Base-by-base conservation (phyloP, 2,329 filamentous ascomycete genomes). In the Phyllosticta ampelicida region DNA sequence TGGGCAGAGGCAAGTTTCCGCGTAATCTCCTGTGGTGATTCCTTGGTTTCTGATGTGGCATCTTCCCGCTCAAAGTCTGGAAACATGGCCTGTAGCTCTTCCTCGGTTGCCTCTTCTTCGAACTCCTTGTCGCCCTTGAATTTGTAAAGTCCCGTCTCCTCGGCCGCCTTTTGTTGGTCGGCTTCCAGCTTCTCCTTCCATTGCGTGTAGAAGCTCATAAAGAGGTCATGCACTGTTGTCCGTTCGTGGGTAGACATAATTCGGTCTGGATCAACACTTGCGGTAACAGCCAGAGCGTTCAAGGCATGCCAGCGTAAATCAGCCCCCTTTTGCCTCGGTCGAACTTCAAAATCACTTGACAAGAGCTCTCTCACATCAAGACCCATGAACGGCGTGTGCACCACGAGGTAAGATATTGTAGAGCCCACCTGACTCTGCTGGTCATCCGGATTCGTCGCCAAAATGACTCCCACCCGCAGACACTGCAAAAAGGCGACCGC, bases 41-140 rank as follows among this genome's bases (percentile, higher is more conserved):
- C 66, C 3, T 53, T 51, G 6, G 60, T 44, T 10, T 59, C 55
- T 18, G 16, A 51, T 52, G 75, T 68, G 2, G 74, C 71, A 2
- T 76, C 70, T 0, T 80, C 78, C 1, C 80, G 78, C 13, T 88
- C 84, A 62, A 84, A 95, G 5, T 81, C 82, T 1, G 92, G 92
- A 74, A 97, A 97, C 6, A 97, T 75, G 62, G 87, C 81, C 19
- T 85, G 80, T 63, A 96, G 86, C 62, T 94, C 88, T 58, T 86
- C 81, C 62, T 86, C 81, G 55, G 90, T 83, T 9, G 82, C 77
- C 64, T 87, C 86, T 58, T 95, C 87, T 62, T 89, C 84, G 53
- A 91, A 86, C 61, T 91, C 87, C 48, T 82, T 75, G 48, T 84
- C 86, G 29, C 91, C 92, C 62, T 84, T 83, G 74, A 94, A 96